Percentiles rank a stretch among this genome's conserved stretches.
Conservation (phyloP, 371 early-diverging fungal genomes). For the Umbelopsis sp. region DNA sequence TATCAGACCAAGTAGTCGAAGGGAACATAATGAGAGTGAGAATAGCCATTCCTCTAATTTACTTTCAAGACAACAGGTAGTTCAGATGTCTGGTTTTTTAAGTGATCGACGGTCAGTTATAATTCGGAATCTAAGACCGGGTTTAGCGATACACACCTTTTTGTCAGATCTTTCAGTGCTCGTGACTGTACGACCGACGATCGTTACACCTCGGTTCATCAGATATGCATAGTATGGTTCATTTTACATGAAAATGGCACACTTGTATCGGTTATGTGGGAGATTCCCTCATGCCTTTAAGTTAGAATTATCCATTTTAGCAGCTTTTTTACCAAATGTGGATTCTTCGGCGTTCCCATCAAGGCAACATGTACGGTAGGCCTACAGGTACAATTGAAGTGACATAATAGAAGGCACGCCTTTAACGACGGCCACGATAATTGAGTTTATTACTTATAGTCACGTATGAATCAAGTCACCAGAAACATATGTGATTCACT, state of each 20-base stretch:
- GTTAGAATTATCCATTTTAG: background rate
- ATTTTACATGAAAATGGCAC: background rate
- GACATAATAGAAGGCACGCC: background rate
- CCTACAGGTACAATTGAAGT: background rate
- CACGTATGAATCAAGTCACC: too few relatives aligned
- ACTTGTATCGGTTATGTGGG: background rate
- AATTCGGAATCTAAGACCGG: background rate
- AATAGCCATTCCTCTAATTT: too few relatives aligned
- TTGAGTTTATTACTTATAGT: too few relatives aligned
- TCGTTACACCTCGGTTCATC: background rate
- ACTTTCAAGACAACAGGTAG: too few relatives aligned
- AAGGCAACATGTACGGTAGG: background rate
- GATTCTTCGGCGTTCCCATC: background rate
- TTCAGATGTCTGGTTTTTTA: background rate
- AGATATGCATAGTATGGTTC: background rate
- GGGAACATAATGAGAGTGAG: background rate
- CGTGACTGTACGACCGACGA: background rate
- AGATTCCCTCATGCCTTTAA: background rate
- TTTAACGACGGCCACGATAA: too few relatives aligned
- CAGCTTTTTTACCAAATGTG: background rate
- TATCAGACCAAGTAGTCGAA: background rate
- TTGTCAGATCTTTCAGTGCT: background rate
- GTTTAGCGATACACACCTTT: background rate
- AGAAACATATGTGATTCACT: too few relatives aligned
- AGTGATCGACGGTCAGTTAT: background rate